phyloP scores from a whole-genome alignment of 2,329 filamentous ascomycete genomes.

The Lachnellula arida region DNA sequence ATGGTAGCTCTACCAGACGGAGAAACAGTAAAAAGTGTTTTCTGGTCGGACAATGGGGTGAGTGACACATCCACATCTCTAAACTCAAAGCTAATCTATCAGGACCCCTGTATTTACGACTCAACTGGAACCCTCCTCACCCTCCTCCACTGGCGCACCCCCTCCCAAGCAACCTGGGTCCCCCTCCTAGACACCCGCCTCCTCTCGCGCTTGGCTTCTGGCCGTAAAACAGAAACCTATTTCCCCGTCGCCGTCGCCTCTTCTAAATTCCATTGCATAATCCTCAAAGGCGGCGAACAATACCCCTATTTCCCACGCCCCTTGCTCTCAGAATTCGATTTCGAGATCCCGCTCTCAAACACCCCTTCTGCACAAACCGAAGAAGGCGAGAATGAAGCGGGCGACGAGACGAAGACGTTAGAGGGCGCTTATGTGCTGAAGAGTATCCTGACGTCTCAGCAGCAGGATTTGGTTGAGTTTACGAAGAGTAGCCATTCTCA shows the following conservation, averaged over 20 bases:
- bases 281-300: conserved; percentile 89
- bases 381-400: conserved; percentile 32
- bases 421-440: conserved; percentile 80
- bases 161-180: conserved; percentile 83
- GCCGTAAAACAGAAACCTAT: conserved; percentile 84
- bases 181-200: conserved; percentile 86
- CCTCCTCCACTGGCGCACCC: conserved; percentile 83
- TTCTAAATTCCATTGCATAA: conserved; percentile 95
- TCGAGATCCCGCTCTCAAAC: conserved; percentile 73
- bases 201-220: conserved; percentile 74
- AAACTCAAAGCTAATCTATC: not conserved
- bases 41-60: conserved; percentile 89
- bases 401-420: conserved; percentile 54
- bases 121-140: conserved; percentile 84
- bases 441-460: conserved; percentile 66
- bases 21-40: conserved; percentile 71
- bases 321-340: conserved; percentile 88
- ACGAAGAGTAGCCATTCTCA: conserved; percentile 62
- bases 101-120: conserved; percentile 96
- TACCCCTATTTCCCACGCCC: conserved; percentile 91
- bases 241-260: conserved; percentile 93
- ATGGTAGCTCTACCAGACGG: conserved; percentile 77
- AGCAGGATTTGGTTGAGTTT: conserved; percentile 67
- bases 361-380: conserved; percentile 39
- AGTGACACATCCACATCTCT: conserved; percentile 31